Evolutionary conservation across 306 rosid genomes (phyloP).

Genomic region (Mimosa bimucronata): DNA sequence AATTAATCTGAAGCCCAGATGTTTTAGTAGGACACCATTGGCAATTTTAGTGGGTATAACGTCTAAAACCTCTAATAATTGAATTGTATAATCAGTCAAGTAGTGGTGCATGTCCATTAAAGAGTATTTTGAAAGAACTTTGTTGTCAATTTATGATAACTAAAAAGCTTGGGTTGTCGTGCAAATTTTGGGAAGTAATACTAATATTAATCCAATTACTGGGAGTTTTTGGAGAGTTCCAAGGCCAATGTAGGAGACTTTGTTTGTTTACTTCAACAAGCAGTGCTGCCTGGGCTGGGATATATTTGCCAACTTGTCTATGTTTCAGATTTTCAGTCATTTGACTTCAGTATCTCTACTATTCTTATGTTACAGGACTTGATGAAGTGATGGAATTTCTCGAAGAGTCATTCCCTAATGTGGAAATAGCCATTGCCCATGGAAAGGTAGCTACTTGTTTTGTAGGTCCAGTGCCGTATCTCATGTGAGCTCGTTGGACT

Average conservation of each 20-base stretch:
- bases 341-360: slow-evolving; percentile 33
- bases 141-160: neutral
- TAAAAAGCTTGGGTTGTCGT: neutral
- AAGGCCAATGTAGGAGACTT: neutral
- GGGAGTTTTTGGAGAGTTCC: neutral
- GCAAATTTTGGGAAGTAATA: neutral
- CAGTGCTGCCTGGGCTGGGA: slow-evolving; percentile 7
- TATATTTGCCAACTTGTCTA: slow-evolving; percentile 28
- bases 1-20: neutral
- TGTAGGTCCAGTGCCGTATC: slow-evolving; percentile 37
- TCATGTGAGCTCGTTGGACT: slow-evolving; percentile 33
- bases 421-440: slow-evolving; percentile 93
- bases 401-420: slow-evolving; percentile 64
- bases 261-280: neutral
- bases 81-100: neutral
- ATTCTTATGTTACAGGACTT: slow-evolving; percentile 66
- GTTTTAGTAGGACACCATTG: neutral
- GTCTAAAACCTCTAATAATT: neutral
- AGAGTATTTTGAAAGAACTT: neutral
- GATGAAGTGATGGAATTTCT: slow-evolving; percentile 91
- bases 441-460: slow-evolving; percentile 74
- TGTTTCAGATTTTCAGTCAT: slow-evolving; percentile 27
- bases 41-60: slow-evolving; percentile 3
- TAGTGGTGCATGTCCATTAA: neutral
- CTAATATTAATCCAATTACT: neutral